Conservation (phyloP, 1,284 basidiomycete genomes). For the Malassezia brasiliensis region DNA sequence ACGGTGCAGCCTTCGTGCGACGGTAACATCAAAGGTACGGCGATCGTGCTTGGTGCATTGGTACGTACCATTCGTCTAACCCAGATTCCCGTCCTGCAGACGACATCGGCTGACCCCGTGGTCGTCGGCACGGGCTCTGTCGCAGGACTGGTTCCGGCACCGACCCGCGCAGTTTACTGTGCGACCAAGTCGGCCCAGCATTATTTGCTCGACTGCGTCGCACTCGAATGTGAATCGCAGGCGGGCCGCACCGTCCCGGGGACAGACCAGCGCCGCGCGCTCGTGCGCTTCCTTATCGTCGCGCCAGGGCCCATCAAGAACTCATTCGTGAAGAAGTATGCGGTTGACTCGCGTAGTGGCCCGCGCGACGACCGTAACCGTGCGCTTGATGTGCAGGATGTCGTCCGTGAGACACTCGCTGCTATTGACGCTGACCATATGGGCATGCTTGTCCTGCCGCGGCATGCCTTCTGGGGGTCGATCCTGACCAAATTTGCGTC, state of each 20-base stretch:
- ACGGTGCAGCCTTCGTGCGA: constrained; percentile 48
- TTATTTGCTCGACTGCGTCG: constrained; percentile 65
- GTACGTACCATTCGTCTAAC: neutral
- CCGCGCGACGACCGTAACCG: constrained; percentile 15
- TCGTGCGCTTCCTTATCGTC: constrained; percentile 34
- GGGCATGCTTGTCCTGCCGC: constrained; percentile 16
- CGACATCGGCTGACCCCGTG: constrained; percentile 62
- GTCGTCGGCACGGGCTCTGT: constrained; percentile 71
- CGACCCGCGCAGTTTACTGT: constrained; percentile 72
- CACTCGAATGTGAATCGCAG: constrained; percentile 58
- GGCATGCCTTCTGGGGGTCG: neutral
- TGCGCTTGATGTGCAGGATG: constrained; percentile 8
- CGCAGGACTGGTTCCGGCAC: constrained; percentile 70
- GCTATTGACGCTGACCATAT: constrained; percentile 4
- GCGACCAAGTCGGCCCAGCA: constrained; percentile 74
- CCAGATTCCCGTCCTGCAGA: constrained; percentile 60
- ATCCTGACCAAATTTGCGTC: constrained; percentile 4
- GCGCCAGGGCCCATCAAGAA: constrained; percentile 41
- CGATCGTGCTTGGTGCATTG: constrained; percentile 51
- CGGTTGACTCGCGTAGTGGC: constrained; percentile 11
- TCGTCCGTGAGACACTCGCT: constrained; percentile 3
- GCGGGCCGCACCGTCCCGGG: constrained; percentile 10
- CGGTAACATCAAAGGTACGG: constrained; percentile 52
- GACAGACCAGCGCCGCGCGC: constrained; percentile 13
- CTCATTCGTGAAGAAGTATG: constrained; percentile 25